phyloP scores from a whole-genome alignment of 164 flowering plant species.

The Piper longum region DNA sequence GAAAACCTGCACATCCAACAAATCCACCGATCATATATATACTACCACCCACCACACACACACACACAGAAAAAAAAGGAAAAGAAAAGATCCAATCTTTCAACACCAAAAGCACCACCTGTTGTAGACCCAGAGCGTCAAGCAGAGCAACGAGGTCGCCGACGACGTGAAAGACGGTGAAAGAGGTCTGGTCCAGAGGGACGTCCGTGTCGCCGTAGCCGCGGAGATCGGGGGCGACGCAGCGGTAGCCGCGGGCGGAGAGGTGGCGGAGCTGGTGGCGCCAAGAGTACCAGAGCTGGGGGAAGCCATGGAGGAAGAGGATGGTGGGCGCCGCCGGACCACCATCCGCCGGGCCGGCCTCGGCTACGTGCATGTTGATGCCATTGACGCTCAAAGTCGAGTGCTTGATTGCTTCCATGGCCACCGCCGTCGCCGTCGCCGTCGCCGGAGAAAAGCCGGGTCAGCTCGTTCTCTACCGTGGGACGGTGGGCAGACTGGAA shows the following conservation, averaged over 20 bases:
- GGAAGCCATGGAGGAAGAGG: constrained; percentile 32
- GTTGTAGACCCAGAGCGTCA: constrained; percentile 11
- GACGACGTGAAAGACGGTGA: constrained; percentile 40
- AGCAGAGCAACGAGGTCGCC: constrained; percentile 60
- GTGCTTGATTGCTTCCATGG: constrained; percentile 8
- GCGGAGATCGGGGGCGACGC: constrained; percentile 38
- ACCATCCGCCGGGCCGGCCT: constrained; percentile 9
- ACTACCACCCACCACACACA: background rate
- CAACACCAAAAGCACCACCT: too few relatives aligned
- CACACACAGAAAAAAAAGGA: background rate
- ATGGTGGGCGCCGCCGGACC: constrained; percentile 15
- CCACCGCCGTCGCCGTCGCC: too few relatives aligned
- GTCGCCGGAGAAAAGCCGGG: too few relatives aligned
- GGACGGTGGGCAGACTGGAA: too few relatives aligned
- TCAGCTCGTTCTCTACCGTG: too few relatives aligned
- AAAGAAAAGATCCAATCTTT: too few relatives aligned
- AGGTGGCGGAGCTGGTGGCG: constrained; percentile 27
- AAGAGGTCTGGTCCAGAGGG: constrained; percentile 16
- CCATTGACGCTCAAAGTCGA: constrained; percentile 20
- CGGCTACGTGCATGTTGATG: constrained; percentile 35
- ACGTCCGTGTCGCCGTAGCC: constrained; percentile 49
- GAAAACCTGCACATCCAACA: background rate
- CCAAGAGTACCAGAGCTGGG: constrained; percentile 35
- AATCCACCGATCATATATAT: background rate
- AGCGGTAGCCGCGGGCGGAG: constrained; percentile 26